phyloP scores from a whole-genome alignment of 2,329 filamentous ascomycete genomes.

The Stemphylium vesicarium region DNA sequence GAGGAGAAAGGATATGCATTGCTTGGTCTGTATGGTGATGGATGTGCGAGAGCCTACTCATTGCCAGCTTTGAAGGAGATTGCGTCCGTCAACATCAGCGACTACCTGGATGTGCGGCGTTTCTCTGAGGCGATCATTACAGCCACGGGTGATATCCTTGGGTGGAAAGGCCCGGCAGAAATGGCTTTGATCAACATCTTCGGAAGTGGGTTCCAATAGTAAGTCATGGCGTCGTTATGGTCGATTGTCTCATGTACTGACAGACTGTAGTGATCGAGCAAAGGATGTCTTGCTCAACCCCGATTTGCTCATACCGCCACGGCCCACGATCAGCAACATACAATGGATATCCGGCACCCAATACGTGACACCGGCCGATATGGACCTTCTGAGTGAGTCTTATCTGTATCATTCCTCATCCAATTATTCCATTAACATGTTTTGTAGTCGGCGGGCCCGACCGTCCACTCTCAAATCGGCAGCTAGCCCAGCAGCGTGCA shows the following conservation, averaged over 20 bases:
- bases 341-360: slow-evolving; percentile 98
- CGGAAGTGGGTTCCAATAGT: slow-evolving; percentile 72
- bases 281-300: slow-evolving; percentile 83
- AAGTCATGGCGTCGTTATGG: slow-evolving; percentile 44
- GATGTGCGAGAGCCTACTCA: slow-evolving; percentile 78
- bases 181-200: slow-evolving; percentile 83
- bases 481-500: slow-evolving; percentile 78
- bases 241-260: slow-evolving; percentile 12
- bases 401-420: not conserved
- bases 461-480: slow-evolving; percentile 85
- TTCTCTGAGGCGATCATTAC: slow-evolving; percentile 74
- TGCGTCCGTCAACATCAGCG: slow-evolving; percentile 66
- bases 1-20: slow-evolving; percentile 79
- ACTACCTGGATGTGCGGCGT: slow-evolving; percentile 76
- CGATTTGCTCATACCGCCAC: slow-evolving; percentile 72
- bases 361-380: slow-evolving; percentile 82
- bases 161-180: slow-evolving; percentile 88
- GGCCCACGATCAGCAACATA: slow-evolving; percentile 91
- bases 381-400: slow-evolving; percentile 75
- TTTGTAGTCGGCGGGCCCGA: slow-evolving; percentile 78
- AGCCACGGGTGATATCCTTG: slow-evolving; percentile 79
- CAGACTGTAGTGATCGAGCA: slow-evolving; percentile 49
- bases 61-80: slow-evolving; percentile 91
- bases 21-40: slow-evolving; percentile 84
- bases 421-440: slow-evolving; percentile 1